phyloP scores from a whole-genome alignment of 345 rosid species.

The Eucalyptus sp. region DNA sequence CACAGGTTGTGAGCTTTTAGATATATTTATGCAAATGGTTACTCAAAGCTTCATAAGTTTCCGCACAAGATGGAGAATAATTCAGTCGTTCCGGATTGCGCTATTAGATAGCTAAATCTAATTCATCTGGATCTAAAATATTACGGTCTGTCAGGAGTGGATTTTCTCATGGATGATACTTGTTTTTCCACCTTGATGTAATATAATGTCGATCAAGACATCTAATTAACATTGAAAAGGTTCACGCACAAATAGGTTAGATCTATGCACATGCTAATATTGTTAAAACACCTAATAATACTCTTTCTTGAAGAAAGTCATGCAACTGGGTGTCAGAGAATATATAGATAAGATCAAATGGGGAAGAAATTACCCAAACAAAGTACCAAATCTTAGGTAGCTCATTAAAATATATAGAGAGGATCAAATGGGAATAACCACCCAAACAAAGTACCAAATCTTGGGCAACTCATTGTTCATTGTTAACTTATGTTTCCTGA shows the following conservation, averaged over 20 bases:
- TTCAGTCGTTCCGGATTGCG: not conserved
- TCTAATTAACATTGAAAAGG: not conserved
- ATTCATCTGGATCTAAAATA: not conserved
- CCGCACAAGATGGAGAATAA: not conserved
- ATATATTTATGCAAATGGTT: not conserved
- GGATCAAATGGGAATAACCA: too few relatives aligned
- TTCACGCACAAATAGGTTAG: not conserved
- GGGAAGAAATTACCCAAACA: too few relatives aligned
- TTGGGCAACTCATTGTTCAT: not conserved
- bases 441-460: not conserved
- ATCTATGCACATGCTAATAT: not conserved
- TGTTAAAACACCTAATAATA: not conserved
- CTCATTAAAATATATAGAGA: too few relatives aligned
- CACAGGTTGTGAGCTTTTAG: not conserved
- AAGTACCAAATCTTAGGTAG: too few relatives aligned
- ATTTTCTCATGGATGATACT: not conserved
- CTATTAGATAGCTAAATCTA: not conserved
- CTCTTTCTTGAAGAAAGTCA: not conserved
- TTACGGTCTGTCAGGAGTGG: not conserved
- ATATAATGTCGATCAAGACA: not conserved
- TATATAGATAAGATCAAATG: too few relatives aligned
- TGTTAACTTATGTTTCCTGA: rapidly evolving
- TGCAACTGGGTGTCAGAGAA: not conserved
- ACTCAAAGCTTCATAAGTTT: not conserved
- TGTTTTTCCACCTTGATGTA: not conserved